Base-by-base conservation (phyloP, 768 basidiomycete species). In the Glaciozyma antarctica region DNA sequence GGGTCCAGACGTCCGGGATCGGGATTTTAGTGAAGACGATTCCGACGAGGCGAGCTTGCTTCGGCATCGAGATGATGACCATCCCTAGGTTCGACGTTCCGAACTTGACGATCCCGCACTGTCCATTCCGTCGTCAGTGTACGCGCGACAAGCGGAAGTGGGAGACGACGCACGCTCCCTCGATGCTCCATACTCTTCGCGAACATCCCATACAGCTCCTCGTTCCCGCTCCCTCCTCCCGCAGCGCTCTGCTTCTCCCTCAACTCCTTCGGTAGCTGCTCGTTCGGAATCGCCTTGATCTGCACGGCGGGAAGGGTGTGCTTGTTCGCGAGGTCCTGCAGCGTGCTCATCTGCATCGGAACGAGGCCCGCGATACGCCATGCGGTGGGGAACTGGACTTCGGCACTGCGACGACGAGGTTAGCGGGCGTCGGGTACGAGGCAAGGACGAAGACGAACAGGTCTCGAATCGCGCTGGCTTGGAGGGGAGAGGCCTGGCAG, bases 11-110 rank as follows among this genome's bases (percentile, higher is more conserved):
- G 7, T 63, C 51, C 12, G 68, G 68, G n/a, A 70, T 52, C 2
- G 65, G 49, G 26, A 70, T 64, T 32, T 70, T 70, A 49, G 49
- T 43, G 32, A 70, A 70, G 30, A 70, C 65, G 62, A 70, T 61
- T 9, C 34, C 65, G 57, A 70, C 30, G 16, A 70, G 34, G 17
- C 64, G 61, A 43, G 38, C 24, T 32, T 63, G 55, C 22, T 56
- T 45, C 5, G 68, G 68, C 28, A 63, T 45, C 19, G 65, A 26
- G 51, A 70, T 62, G 24, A 70, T 48, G 45, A 70, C 63, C 55
- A 66, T 51, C 4, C 68, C 68, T 28, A 63, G 32, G 12, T 56
- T 55, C 30, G 53, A 22, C 5, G 9, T 10, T 17, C 64, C 60
- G 51, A 69, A 69, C 16, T 64, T 47, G 21, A 65, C 62, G 59